These are phyloP conservation scores for Spinacia oleracea DNA, from an alignment of 179 eudicot genomes.

Conservation along the genomic window DNA sequence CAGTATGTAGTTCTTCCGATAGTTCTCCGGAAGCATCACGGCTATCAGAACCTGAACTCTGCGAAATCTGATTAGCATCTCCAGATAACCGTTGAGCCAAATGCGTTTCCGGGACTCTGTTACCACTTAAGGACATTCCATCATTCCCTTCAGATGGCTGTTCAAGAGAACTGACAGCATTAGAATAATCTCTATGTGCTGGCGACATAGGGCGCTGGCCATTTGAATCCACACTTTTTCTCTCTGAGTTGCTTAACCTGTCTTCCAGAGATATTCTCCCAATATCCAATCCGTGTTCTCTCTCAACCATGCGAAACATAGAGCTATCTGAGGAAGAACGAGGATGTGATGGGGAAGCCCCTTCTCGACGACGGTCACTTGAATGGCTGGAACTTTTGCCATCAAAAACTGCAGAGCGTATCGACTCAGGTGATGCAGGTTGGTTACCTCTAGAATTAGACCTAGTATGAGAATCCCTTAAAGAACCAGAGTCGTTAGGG, in stretches of 20 bases:
- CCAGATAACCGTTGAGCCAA: constrained; percentile 45
- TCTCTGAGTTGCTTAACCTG: constrained; percentile 38
- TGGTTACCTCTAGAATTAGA: constrained; percentile 50
- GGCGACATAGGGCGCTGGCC: constrained; percentile 47
- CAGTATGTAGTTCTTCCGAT: constrained; percentile 48
- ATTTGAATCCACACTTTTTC: constrained; percentile 43
- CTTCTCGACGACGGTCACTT: constrained; percentile 34
- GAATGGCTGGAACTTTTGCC: constrained; percentile 31
- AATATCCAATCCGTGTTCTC: constrained; percentile 34
- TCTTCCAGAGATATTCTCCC: constrained; percentile 40
- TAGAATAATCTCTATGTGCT: constrained; percentile 40
- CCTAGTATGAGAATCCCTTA: constrained; percentile 31
- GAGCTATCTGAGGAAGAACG: constrained; percentile 39
- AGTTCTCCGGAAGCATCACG: constrained; percentile 85
- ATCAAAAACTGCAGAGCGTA: constrained; percentile 31
- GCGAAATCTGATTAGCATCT: constrained; percentile 52
- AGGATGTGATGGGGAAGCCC: constrained; percentile 43
- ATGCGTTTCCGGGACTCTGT: constrained; percentile 40
- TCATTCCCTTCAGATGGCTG: constrained; percentile 43
- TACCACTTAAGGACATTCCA: constrained; percentile 50
- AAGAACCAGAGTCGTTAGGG: constrained; percentile 37
- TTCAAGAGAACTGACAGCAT: constrained; percentile 38
- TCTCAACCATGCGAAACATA: constrained; percentile 24
- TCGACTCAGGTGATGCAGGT: constrained; percentile 48
- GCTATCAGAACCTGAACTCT: constrained; percentile 48